Evolutionary conservation across 345 rosid species (phyloP), one percentile per base, ranked within the genome.

Genomic region (Odontarrhena argentea): DNA sequence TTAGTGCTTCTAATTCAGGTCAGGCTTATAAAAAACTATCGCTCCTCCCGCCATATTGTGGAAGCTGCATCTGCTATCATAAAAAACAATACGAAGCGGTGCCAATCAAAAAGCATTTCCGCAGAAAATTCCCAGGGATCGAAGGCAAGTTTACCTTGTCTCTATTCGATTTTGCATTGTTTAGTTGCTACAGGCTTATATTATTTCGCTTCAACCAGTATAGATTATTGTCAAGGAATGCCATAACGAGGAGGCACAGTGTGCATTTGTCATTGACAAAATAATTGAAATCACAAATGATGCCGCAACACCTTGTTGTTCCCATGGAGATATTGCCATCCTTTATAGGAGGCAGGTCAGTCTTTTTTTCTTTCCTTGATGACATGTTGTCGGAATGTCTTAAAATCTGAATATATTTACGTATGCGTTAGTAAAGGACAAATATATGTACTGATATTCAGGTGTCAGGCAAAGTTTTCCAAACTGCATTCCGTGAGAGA

Each of bases 301-400:
- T 66, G 64, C 73, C 62, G 60, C 87, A 38, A 52, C 74, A 60
- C 74, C 72, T 60, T 80, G 79, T 71, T 77, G 70, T 55, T 85
- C 84, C 74, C 84, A 80, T 79, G 88, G 93, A 26, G 79, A 73
- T 47, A 79, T 87, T 68, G 94, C 97, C 53, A 82, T 92, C 77
- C 93, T 89, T 43, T 89, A 89, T 67, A 82, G 98, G 83, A 85
- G 96, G 85, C 98, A 92, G 98, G 97, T 87, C 71, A 75, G 81
- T 60, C 63, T 50, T 65, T 71, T 71, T 37, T 30, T 10, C 30
- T 8, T 61, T 25, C 73, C 61, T 36, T 55, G 55, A 18, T 67
- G 40, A 34, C 48, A 26, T 22, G 38, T 7, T 13, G 32, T 46
- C 36, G 26, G 14, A 60, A 52, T 38, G 25, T 53, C 36, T 32